Evolutionary conservation across 306 rosid genomes (phyloP), one percentile per base, ranked within the genome.

Genomic region (Gynostemma pentaphyllum): DNA sequence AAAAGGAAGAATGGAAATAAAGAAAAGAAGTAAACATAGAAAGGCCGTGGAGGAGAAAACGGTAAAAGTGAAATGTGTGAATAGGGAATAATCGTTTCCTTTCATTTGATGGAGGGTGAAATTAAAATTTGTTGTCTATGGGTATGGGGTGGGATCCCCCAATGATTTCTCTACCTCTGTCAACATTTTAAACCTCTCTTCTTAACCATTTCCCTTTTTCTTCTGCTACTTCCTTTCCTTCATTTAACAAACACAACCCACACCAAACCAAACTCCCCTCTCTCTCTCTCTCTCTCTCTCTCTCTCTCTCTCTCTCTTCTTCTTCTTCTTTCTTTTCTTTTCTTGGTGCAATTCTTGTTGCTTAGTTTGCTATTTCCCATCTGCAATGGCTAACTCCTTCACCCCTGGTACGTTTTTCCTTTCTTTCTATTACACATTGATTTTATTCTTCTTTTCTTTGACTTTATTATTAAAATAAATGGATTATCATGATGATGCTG

Each of bases 271-370:
- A 27, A 14, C 45, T 4, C n/a, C 11, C 13, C 49, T 24, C 32
- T 59, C 7, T 37, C 44, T 39, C 44, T 39, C 44, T 39, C 44
- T 8, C 16, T 10, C 7, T 32, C 7, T 7, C 37, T 32, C 11
- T 14, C 49, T 24, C 32, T 59, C 7, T 37, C 44, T 39, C 44
- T 39, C 44, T 39, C 44, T 8, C 16, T 10, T n/a, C n/a, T n/a
- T n/a, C n/a, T n/a, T n/a, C n/a, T n/a, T n/a, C n/a, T n/a, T n/a
- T n/a, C n/a, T n/a, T n/a, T n/a, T n/a, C n/a, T n/a, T n/a, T 60
- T 22, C 66, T 60, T 60, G 9, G 1, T 60, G 66, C 66, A 60
- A 60, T 39, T 60, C 66, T 60, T 39, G 49, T 60, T 13, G 22
- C 34, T 12, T n/a, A 4, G 9, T 36, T 19, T 16, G 5, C 42